Evolutionary conservation across 257 asterid genomes (phyloP), one percentile per base, ranked within the genome.

Genomic region (Nicotiana tabacum): DNA sequence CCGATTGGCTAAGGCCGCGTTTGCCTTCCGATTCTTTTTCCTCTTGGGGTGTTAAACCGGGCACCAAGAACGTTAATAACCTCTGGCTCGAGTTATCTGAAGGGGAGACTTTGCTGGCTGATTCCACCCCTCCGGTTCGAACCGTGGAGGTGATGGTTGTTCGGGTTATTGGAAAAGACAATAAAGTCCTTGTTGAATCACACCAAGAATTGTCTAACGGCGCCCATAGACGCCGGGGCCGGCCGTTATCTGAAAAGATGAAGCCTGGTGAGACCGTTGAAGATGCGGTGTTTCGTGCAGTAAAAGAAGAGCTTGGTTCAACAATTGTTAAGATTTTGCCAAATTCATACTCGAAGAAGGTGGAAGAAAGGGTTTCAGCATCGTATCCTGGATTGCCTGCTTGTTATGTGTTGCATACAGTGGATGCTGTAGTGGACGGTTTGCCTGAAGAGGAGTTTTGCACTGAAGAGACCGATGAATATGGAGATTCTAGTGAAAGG

Each of bases 331-430:
- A 80, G 83, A 91, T 94, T 27, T 4, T 91, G 17, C 92, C 93
- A 4, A 89, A 86, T 67, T 92, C 98, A 16, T 94, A 94, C 81
- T 84, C 88, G 61, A 93, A 89, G 87, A 96, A 88, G 88, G 93
- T 93, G 87, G 99, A 94, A 87, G 98, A 94, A 85, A 81, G 93
- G 76, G 88, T 72, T 61, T 96, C 98, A 0, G 90, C 84, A 0
- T 96, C 99, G 18, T 96, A 96, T 77, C 99, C 99, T 5, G 99
- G 99, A 33, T 86, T 96, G 86, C 98, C 98, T 5, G 99, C 98
- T 84, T 86, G 93, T 56, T 96, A 94, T 82, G 91, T 96, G 6
- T 81, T 96, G 85, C 98, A 96, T 69, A 92, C 92, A 12, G 95
- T 96, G 70, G 94, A 91, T 66, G 98, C 97, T 0, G 86, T 87